A percentile compares a stretch with the other conserved stretches of the same genome.
Evolutionary conservation across 1,284 basidiomycete species (phyloP).

Genomic region (Phlebopus sp.): DNA sequence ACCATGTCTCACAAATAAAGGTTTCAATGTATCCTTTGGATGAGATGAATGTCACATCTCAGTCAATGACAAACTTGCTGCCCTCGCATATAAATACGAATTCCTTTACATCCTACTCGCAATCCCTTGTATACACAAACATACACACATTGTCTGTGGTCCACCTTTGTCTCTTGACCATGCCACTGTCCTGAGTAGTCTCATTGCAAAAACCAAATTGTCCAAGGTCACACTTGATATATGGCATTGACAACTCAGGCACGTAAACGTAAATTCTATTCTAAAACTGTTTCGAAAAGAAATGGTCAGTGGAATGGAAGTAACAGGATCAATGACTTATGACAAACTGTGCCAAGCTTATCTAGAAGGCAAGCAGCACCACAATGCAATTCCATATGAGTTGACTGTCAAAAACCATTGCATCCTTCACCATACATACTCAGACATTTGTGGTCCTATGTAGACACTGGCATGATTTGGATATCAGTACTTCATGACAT

Average conservation of each 20-base stretch:
- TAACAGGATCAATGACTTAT: slow-evolving; percentile 5
- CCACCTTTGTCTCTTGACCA: not conserved
- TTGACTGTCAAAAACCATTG: not conserved
- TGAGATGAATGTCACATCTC: not conserved
- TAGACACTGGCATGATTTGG: slow-evolving; percentile 1
- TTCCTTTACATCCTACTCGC: not conserved
- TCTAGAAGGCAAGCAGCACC: slow-evolving; percentile 6
- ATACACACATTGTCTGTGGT: not conserved
- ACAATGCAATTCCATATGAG: not conserved
- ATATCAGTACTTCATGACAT: slow-evolving; percentile 6
- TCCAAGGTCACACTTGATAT: not conserved
- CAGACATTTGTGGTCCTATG: slow-evolving; percentile 6
- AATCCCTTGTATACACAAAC: not conserved
- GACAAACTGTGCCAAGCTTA: slow-evolving; percentile 5
- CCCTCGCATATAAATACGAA: not conserved
- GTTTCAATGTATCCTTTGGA: not conserved
- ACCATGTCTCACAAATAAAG: not conserved
- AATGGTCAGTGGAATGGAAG: slow-evolving; percentile 10
- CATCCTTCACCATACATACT: slow-evolving; percentile 4
- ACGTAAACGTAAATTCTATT: slow-evolving; percentile 2
- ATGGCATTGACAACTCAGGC: slow-evolving; percentile 11
- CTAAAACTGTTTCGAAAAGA: slow-evolving; percentile 7
- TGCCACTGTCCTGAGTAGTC: not conserved
- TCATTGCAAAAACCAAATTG: not conserved
- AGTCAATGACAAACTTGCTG: not conserved